phyloP scores from a whole-genome alignment of 2,329 filamentous ascomycete genomes.

The Fusarium decemcellulare region DNA sequence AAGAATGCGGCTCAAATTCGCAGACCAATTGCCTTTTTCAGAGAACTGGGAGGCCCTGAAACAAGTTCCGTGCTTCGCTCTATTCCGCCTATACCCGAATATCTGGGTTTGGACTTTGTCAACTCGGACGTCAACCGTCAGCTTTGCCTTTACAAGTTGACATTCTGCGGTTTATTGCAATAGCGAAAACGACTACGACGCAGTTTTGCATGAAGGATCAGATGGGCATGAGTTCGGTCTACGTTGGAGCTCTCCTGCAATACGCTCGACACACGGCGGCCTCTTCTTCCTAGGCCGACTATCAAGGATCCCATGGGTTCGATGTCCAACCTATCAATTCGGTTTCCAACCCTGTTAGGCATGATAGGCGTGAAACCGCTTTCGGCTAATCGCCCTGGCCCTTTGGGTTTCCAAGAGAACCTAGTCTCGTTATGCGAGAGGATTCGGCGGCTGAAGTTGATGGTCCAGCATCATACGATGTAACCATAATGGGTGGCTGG shows the following conservation, averaged over 20 bases:
- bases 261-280: not conserved
- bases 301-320: slow-evolving; percentile 1
- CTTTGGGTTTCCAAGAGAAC: slow-evolving; percentile 5
- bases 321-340: not conserved
- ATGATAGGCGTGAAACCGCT: slow-evolving; percentile 4
- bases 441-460: slow-evolving; percentile 5
- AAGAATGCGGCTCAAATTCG: slow-evolving; percentile 12
- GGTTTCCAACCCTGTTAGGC: slow-evolving; percentile 1
- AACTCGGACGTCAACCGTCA: too few relatives aligned
- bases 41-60: not conserved
- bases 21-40: not conserved
- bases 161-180: not conserved
- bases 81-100: not conserved
- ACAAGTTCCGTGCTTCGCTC: not conserved
- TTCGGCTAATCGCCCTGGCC: slow-evolving; percentile 7
- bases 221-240: not conserved
- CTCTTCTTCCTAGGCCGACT: not conserved
- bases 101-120: not conserved
- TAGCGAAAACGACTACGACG: not conserved
- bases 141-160: too few relatives aligned
- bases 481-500: slow-evolving; percentile 8
- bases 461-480: slow-evolving; percentile 8
- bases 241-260: not conserved
- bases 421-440: slow-evolving; percentile 5
- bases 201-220: not conserved